Conservation (phyloP, 208 protist genomes). For the Novymonas esmeraldas region DNA sequence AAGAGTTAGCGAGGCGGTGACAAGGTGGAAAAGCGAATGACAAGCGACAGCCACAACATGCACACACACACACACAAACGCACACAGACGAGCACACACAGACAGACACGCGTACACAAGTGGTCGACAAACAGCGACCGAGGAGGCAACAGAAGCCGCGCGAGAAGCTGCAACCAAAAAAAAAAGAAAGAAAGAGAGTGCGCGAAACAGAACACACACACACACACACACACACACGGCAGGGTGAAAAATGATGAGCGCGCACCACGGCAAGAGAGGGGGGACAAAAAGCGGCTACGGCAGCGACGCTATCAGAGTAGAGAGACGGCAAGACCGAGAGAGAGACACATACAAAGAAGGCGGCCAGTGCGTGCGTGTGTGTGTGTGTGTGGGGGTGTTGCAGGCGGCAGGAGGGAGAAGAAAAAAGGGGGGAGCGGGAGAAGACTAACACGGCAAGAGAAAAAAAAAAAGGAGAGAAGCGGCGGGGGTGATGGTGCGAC, state of each 20-base stretch:
- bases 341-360: constrained; percentile 9
- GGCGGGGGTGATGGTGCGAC: neutral
- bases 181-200: neutral
- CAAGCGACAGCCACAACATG: neutral
- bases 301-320: neutral
- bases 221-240: neutral
- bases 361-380: neutral
- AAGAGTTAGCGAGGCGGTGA: too few relatives aligned
- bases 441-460: constrained; percentile 11
- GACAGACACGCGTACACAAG: neutral
- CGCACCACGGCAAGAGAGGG: too few relatives aligned
- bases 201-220: neutral
- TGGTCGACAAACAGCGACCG: neutral
- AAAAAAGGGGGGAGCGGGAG: constrained; percentile 2
- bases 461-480: neutral
- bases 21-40: too few relatives aligned
- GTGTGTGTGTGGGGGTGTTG: too few relatives aligned
- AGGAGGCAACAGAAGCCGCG: neutral
- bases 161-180: neutral
- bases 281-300: neutral
- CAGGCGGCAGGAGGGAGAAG: constrained; percentile 10
- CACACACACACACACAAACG: neutral
- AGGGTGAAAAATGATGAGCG: too few relatives aligned
- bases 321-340: neutral
- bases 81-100: neutral